These are phyloP conservation scores for Cadophora sp. DNA, from an alignment of 2,329 filamentous ascomycete genomes.

Conservation along the genomic window DNA sequence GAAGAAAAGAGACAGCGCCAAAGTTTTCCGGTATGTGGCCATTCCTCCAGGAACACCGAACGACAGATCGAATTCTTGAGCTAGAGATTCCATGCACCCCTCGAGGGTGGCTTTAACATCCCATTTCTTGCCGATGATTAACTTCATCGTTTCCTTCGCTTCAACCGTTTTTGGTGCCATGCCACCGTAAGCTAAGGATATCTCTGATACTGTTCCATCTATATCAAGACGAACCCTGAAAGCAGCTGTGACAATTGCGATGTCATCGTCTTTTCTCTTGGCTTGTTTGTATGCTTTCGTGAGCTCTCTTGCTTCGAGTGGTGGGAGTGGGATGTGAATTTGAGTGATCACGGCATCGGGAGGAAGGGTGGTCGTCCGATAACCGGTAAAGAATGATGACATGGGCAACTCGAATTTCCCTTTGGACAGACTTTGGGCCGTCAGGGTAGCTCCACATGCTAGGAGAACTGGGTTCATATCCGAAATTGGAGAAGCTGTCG, in stretches of 20 bases:
- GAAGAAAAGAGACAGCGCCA: conserved; percentile 93
- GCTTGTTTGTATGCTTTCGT: conserved; percentile 93
- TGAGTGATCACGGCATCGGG: conserved; percentile 82
- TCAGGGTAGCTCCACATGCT: conserved; percentile 78
- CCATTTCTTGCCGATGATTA: conserved; percentile 76
- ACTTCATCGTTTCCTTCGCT: conserved; percentile 76
- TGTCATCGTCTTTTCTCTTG: conserved; percentile 96
- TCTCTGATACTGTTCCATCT: conserved; percentile 71
- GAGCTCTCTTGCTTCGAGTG: conserved; percentile 73
- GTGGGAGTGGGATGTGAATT: conserved; percentile 79
- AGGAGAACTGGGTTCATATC: conserved; percentile 93
- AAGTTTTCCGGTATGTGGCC: conserved; percentile 89
- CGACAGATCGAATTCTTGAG: conserved; percentile 81
- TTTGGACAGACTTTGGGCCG: conserved; percentile 65
- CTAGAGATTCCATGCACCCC: conserved; percentile 82
- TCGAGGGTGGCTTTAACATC: conserved; percentile 82
- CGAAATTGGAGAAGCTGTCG: conserved; percentile 92
- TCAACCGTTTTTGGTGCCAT: conserved; percentile 89
- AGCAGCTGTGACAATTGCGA: conserved; percentile 92
- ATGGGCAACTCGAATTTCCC: conserved; percentile 67
- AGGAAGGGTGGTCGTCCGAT: conserved; percentile 83
- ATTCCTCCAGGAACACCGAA: conserved; percentile 95
- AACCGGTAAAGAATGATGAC: conserved; percentile 87
- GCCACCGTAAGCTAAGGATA: conserved; percentile 87
- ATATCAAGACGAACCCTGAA: conserved; percentile 75